phyloP scores from a whole-genome alignment of 1,139 yeast species.

The Yamadazyma oceani region DNA sequence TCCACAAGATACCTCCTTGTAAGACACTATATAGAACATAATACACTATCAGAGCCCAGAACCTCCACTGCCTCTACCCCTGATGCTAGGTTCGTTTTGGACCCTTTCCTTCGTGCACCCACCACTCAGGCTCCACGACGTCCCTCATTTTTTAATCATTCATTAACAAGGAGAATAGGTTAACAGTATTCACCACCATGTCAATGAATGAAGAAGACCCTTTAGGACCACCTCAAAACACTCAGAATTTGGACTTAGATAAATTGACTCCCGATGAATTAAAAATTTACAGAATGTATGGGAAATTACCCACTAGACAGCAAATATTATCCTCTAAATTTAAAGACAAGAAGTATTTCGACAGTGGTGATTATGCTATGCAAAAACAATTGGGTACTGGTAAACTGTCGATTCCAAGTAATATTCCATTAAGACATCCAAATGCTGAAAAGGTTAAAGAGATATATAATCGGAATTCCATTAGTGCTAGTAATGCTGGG shows the following conservation, averaged over 20 bases:
- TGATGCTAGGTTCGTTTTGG: too few relatives aligned
- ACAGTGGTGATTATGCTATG: conserved; percentile 96
- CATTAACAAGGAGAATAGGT: not conserved
- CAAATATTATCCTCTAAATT: conserved; percentile 78
- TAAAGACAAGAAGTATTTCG: conserved; percentile 91
- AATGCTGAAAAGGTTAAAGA: conserved; percentile 52
- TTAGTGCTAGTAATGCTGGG: conserved; percentile 46
- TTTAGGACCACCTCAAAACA: conserved; percentile 46
- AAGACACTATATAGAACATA: too few relatives aligned
- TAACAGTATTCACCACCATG: too few relatives aligned
- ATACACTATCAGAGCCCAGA: too few relatives aligned
- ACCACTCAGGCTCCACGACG: not conserved
- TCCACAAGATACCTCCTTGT: too few relatives aligned
- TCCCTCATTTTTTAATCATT: not conserved
- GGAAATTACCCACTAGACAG: conserved; percentile 83
- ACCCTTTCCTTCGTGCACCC: not conserved
- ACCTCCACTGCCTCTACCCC: too few relatives aligned
- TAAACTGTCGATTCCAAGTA: conserved; percentile 19
- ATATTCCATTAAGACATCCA: conserved; percentile 45
- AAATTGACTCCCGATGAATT: conserved; percentile 68
- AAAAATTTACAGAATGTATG: conserved; percentile 75
- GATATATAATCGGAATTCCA: conserved; percentile 45
- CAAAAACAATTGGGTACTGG: conserved; percentile 52
- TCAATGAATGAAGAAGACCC: conserved; percentile 44
- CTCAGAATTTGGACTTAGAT: conserved; percentile 52